phyloP scores from a whole-genome alignment of 75 land plant species.

The Isoetes taiwanensis region DNA sequence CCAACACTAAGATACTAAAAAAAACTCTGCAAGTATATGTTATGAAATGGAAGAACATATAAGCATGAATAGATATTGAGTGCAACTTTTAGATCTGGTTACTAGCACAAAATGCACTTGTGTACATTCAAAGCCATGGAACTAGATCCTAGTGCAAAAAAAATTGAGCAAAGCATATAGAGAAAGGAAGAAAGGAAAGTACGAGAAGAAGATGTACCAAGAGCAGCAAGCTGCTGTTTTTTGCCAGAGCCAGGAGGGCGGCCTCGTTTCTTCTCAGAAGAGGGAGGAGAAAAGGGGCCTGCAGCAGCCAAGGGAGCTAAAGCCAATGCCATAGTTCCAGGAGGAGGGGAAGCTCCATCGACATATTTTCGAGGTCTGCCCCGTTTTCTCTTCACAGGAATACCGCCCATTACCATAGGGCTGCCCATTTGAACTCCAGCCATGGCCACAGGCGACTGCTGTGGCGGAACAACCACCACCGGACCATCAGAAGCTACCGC shows the following conservation, averaged over 20 bases:
- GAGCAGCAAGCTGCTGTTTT: slow-evolving; percentile 31
- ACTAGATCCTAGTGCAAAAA: no score
- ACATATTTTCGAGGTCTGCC: slow-evolving; percentile 74
- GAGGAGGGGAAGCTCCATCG: slow-evolving; percentile 24
- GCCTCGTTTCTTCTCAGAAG: slow-evolving; percentile 24
- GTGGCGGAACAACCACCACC: slow-evolving; percentile 8
- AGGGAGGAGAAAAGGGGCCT: slow-evolving; percentile 32
- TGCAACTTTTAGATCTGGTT: no score
- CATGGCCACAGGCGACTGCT: no score
- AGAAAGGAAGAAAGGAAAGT: no score
- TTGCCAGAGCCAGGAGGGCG: slow-evolving; percentile 37
- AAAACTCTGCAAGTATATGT: no score
- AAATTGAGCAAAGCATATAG: no score
- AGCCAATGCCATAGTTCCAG: slow-evolving; percentile 19
- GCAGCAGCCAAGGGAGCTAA: slow-evolving; percentile 11
- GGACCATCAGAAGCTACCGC: slow-evolving; percentile 1
- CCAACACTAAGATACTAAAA: no score
- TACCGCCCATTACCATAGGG: slow-evolving; percentile 1
- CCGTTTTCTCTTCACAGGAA: slow-evolving; percentile 54
- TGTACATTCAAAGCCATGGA: no score
- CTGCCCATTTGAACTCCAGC: not conserved
- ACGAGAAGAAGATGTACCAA: slow-evolving; percentile 12
- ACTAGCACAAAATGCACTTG: no score
- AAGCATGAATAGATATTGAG: no score
- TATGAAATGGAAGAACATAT: no score